A percentile compares a stretch with the other conserved stretches of the same genome.
Conservation (phyloP, 768 basidiomycete genomes). For the Pleurotus platypus region DNA sequence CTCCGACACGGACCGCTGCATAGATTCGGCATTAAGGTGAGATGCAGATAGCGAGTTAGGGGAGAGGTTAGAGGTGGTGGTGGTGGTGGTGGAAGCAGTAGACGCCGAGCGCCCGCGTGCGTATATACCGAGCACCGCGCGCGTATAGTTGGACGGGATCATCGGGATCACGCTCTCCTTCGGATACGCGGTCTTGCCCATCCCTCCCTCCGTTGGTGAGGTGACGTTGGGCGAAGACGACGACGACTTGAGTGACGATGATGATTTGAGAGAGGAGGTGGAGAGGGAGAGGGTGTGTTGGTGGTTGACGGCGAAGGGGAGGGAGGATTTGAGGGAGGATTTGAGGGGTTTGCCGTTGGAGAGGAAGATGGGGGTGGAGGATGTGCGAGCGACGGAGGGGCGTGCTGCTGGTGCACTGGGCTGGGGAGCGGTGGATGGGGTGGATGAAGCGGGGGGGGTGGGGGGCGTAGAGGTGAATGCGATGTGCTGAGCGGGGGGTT, state of each 20-base stretch:
- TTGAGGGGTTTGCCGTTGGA: conserved; percentile 86
- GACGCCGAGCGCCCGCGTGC: background rate
- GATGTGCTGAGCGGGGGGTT: conserved; percentile 13
- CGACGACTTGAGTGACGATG: conserved; percentile 66
- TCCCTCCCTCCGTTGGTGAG: too few species aligned
- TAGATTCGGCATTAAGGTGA: too few species aligned
- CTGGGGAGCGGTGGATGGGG: conserved; percentile 16
- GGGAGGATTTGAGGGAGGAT: conserved; percentile 69
- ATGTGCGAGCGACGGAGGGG: conserved; percentile 30
- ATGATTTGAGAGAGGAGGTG: conserved; percentile 21
- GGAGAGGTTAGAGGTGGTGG: too few species aligned
- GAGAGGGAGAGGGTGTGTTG: too few species aligned
- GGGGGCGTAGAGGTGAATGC: conserved; percentile 24
- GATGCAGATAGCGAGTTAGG: too few species aligned
- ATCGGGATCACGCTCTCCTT: conserved; percentile 8
- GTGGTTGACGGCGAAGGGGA: too few species aligned
- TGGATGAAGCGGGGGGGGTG: conserved; percentile 26
- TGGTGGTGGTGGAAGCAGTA: background rate
- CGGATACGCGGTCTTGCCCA: too few species aligned
- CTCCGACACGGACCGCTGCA: too few species aligned
- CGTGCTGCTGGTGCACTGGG: background rate
- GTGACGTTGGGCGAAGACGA: conserved; percentile 44
- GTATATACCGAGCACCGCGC: conserved; percentile 6
- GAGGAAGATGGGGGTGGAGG: conserved; percentile 44
- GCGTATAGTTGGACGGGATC: conserved; percentile 14